phyloP scores from a whole-genome alignment of 108 stramenopile species.

The Cylindrotheca fusiformis region DNA sequence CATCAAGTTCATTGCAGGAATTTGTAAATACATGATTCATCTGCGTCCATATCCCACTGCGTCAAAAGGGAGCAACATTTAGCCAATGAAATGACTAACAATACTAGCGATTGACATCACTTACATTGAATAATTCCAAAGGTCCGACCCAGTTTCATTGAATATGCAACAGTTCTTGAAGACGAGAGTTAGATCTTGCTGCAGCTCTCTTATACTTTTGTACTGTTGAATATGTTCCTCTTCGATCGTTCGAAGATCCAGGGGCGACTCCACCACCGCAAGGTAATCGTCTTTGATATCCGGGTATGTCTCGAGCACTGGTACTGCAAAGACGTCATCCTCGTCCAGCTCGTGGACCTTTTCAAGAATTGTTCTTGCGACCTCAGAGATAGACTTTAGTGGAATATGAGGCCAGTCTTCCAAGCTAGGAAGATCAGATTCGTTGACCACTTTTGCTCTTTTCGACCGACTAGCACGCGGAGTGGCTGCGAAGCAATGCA shows the following conservation, averaged over 20 bases:
- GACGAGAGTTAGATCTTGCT: slow-evolving; percentile 63
- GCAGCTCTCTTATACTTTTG: slow-evolving; percentile 53
- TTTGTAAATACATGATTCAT: slow-evolving; percentile 35
- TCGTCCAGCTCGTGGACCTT: slow-evolving; percentile 24
- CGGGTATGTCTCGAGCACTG: slow-evolving; percentile 67
- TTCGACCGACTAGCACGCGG: not conserved
- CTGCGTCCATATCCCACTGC: slow-evolving; percentile 6
- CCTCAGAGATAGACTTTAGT: slow-evolving; percentile 26
- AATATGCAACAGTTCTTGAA: slow-evolving; percentile 69
- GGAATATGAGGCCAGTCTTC: slow-evolving; percentile 37
- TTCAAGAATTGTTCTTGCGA: slow-evolving; percentile 24
- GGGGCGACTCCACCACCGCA: slow-evolving; percentile 43
- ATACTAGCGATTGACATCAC: not conserved
- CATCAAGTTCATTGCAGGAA: slow-evolving; percentile 14
- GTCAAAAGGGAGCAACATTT: not conserved
- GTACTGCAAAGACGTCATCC: slow-evolving; percentile 37
- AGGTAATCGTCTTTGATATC: slow-evolving; percentile 49
- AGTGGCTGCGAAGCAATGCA: no score
- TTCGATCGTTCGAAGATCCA: slow-evolving; percentile 82
- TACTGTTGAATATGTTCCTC: slow-evolving; percentile 60
- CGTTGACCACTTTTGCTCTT: not conserved
- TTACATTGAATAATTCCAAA: slow-evolving; percentile 40
- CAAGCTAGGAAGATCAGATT: slow-evolving; percentile 11
- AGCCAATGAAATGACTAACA: not conserved
- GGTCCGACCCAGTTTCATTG: slow-evolving; percentile 45